Evolutionary conservation across 108 stramenopile genomes (phyloP).

Genomic region (Epithemia pelagica): DNA sequence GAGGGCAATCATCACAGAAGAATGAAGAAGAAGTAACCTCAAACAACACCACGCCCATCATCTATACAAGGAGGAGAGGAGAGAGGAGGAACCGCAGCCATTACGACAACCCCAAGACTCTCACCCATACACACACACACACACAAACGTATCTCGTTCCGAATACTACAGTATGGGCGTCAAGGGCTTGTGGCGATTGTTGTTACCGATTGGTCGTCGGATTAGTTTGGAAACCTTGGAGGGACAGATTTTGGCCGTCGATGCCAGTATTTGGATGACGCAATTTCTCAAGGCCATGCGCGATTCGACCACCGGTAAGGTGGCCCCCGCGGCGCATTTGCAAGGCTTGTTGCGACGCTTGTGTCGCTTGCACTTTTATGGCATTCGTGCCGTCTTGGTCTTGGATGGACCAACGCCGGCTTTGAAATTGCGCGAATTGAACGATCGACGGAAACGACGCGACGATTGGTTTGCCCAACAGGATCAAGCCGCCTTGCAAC

Average conservation of each 20-base stretch:
- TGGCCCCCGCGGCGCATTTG: slow-evolving; percentile 86
- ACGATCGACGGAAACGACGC: slow-evolving; percentile 44
- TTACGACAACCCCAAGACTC: too few species aligned
- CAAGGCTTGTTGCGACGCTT: slow-evolving; percentile 90
- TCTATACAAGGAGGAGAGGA: too few species aligned
- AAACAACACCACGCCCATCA: too few species aligned
- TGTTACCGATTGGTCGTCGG: slow-evolving; percentile 90
- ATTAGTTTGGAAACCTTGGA: slow-evolving; percentile 93
- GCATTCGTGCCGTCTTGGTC: slow-evolving; percentile 94
- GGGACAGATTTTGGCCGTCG: slow-evolving; percentile 93
- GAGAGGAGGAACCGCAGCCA: too few species aligned
- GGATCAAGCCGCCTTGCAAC: slow-evolving; percentile 34
- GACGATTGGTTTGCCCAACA: slow-evolving; percentile 27
- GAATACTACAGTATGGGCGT: slow-evolving; percentile 92
- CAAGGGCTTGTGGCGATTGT: slow-evolving; percentile 85
- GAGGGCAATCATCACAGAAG: too few species aligned
- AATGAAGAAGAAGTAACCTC: too few species aligned
- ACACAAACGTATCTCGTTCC: too few species aligned
- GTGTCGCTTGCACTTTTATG: slow-evolving; percentile 88
- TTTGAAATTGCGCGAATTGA: slow-evolving; percentile 81
- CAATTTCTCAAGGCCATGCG: slow-evolving; percentile 98
- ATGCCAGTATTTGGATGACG: slow-evolving; percentile 95
- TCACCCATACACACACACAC: too few species aligned
- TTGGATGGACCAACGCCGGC: slow-evolving; percentile 96
- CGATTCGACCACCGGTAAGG: slow-evolving; percentile 82